phyloP scores from a whole-genome alignment of 257 asterid species.

The Jacaranda copaia region DNA sequence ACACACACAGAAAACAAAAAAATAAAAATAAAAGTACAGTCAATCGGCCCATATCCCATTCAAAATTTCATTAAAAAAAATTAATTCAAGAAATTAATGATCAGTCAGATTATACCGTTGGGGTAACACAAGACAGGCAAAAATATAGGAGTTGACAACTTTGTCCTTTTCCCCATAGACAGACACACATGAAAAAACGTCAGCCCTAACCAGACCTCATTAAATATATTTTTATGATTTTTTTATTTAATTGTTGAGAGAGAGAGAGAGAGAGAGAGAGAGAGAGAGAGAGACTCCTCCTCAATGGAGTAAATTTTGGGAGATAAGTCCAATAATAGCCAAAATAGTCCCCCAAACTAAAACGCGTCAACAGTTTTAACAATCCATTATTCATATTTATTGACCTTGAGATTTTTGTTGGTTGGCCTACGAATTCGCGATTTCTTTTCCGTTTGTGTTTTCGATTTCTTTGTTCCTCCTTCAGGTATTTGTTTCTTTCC shows the following conservation, averaged over 20 bases:
- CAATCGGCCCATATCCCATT: not conserved
- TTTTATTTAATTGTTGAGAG: no score
- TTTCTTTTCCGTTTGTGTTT: slow-evolving; percentile 32
- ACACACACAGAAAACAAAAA: no score
- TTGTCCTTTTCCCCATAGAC: slow-evolving; percentile 21
- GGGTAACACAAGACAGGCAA: not conserved
- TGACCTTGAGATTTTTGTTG: slow-evolving; percentile 39
- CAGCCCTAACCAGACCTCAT: slow-evolving; percentile 24
- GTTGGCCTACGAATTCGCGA: slow-evolving; percentile 51
- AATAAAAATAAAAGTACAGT: not conserved
- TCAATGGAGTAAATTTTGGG: slow-evolving; percentile 22
- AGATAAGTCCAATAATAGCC: slow-evolving; percentile 34
- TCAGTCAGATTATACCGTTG: slow-evolving; percentile 23
- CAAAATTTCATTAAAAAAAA: not conserved
- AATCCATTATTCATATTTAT: slow-evolving; percentile 13
- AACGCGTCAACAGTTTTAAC: slow-evolving; percentile 49
- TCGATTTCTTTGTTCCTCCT: slow-evolving; percentile 37
- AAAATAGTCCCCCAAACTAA: slow-evolving; percentile 27
- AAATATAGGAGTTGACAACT: slow-evolving; percentile 29
- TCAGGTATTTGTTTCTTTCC: slow-evolving; percentile 51
- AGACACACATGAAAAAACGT: slow-evolving; percentile 17
- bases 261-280: not conserved
- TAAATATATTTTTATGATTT: not conserved
- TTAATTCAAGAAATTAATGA: not conserved
- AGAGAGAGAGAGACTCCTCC: slow-evolving; percentile 3